Base-by-base conservation (phyloP, 2,329 filamentous ascomycete species). In the Phialophora tarda region DNA sequence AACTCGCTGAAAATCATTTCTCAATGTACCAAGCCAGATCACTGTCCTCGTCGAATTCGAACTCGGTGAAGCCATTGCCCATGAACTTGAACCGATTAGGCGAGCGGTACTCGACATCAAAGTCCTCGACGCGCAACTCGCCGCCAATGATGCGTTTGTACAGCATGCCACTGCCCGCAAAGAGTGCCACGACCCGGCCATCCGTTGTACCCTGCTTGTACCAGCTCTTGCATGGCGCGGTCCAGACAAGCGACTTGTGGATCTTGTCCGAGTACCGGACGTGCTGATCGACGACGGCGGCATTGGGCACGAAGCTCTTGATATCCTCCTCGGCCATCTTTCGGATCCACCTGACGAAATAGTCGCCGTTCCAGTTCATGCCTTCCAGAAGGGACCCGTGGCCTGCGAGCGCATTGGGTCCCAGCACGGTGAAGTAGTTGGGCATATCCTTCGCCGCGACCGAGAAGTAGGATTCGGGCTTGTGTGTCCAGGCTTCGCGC, bases 31-130 rank as follows among this genome's bases (percentile, higher is more conserved):
- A 75, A 24, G 72, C 66, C 69, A 75, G 60, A 68, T 75, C 74
- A 67, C 58, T 70, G 26, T 67, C 62, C 30, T 71, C 68, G 17
- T 74, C 66, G 51, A 72, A 59, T 68, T 75, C 74, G 59, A 72
- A 74, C 57, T 67, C 71, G 41, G 80, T 80, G 67, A 81, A 80
- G 1, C 82, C 82, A 72, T 83, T 83, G 0, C 82, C 82, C 80
- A 84, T 78, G 68, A 83, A 83, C 28, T 77, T 66, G 69, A 81
- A 84, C 17, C 77, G 73, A 71, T 84, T 84, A n/a, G 70, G 63
- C 17, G 75, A 78, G 38, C 77, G 74, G 68, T 84, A 84, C 55
- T 73, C 73, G 47, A 84, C 78, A 2, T 83, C 77, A 67, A 83
- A 84, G 68, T 85, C 82, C 70, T 85, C 82, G 0, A 76, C 76